Evolutionary conservation across 2,329 filamentous ascomycete genomes (phyloP).

Genomic region (Alternaria alternata): DNA sequence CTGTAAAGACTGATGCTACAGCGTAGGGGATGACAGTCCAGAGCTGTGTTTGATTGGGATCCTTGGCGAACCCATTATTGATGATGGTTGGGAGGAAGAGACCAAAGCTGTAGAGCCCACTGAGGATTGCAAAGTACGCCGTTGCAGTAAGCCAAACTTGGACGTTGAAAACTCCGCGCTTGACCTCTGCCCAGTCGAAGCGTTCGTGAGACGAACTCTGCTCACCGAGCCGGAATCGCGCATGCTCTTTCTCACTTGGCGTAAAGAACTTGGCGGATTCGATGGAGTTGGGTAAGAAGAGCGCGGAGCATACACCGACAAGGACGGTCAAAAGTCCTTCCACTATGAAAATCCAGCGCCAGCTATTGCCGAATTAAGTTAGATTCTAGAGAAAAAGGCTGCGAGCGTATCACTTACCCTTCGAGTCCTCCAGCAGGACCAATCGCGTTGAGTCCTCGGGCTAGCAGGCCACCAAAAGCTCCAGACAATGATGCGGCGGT

Average conservation of each 20-base stretch:
- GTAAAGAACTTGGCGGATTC: slow-evolving; percentile 64
- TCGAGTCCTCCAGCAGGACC: slow-evolving; percentile 62
- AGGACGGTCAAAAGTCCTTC: slow-evolving; percentile 65
- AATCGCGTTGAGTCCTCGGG: slow-evolving; percentile 68
- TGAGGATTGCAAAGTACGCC: slow-evolving; percentile 67
- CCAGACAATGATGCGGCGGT: slow-evolving; percentile 71
- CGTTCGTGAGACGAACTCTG: slow-evolving; percentile 53
- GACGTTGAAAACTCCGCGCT: slow-evolving; percentile 66
- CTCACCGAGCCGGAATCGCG: slow-evolving; percentile 55
- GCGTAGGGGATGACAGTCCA: slow-evolving; percentile 72
- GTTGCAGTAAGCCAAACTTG: slow-evolving; percentile 70
- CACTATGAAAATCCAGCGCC: slow-evolving; percentile 70
- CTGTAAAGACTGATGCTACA: slow-evolving; percentile 62
- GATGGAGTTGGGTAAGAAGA: slow-evolving; percentile 65
- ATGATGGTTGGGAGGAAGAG: slow-evolving; percentile 74
- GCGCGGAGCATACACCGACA: slow-evolving; percentile 61
- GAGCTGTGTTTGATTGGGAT: slow-evolving; percentile 66
- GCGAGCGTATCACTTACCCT: slow-evolving; percentile 31
- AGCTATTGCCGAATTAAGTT: slow-evolving; percentile 35
- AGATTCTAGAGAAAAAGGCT: background rate
- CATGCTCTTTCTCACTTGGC: slow-evolving; percentile 61
- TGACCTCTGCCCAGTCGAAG: slow-evolving; percentile 69
- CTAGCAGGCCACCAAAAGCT: slow-evolving; percentile 70
- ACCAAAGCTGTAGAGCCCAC: slow-evolving; percentile 69
- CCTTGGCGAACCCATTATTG: slow-evolving; percentile 62